Evolutionary conservation across 805 yeast species (phyloP), one percentile per base, ranked within the genome.

Genomic region (Vanderwaltozyma tropicalis): DNA sequence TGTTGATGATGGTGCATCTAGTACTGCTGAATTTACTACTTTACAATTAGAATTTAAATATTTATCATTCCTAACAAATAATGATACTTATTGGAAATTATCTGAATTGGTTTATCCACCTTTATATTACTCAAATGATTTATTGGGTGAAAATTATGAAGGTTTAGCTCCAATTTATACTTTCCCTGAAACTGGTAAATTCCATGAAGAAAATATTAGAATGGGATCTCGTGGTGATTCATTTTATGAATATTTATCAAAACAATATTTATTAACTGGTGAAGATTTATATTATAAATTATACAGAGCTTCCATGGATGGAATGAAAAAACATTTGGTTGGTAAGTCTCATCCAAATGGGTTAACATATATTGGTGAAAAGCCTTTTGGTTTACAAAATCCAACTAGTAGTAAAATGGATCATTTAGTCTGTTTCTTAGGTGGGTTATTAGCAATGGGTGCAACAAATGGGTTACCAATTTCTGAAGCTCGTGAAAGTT

Each of bases 211-310:
- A 2, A 59, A 72, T 37, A 84, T 89, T 43, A 71, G 96, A 45
- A 63, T 88, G 39, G 96, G 96, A 0, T 81, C 94, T 1, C 69
- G 96, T 48, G 96, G 95, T 34, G 96, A 87, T 60, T 84, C 95
- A 0, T 88, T 87, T 57, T 87, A 88, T 54, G 96, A 88, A 62
- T 86, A 86, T 55, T 64, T 88, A 32, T 66, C 87, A 46, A 87
- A 87, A 58, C 95, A 86, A 60, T 84, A 80, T 52, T 61, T 88
- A 46, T 88, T 83, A 58, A 85, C 96, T 2, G 68, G 69, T 39
- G 72, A 74, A 52, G 57, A 66, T 42, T 54, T 80, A 10, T 87
- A 85, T 59, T 64, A 76, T 50, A 72, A 74, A 12, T 75, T 87
- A 79, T 88, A 86, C 59, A 72, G 77, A 45, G 83, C 81, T 55